phyloP scores from a whole-genome alignment of 345 rosid genomes.

The Excoecaria cochinchinensis region DNA sequence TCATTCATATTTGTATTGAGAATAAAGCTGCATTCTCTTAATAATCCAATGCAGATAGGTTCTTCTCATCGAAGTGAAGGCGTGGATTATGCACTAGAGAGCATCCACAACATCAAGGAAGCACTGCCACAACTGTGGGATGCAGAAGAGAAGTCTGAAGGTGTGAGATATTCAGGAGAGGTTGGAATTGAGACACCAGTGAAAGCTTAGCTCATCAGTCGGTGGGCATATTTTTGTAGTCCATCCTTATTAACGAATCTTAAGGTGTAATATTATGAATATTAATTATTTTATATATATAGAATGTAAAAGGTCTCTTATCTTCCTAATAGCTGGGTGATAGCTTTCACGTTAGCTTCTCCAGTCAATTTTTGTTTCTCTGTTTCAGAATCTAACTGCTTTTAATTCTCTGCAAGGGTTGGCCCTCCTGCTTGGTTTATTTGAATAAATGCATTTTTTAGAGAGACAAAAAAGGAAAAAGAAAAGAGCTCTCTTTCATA shows the following conservation, averaged over 20 bases:
- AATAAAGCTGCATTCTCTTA: not conserved
- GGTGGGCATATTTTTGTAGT: not conserved
- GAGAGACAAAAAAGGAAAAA: not conserved
- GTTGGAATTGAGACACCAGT: conserved; percentile 71
- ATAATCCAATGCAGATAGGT: conserved; percentile 50
- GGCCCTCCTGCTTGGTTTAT: not conserved
- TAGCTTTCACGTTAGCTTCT: not conserved
- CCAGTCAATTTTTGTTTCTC: not conserved
- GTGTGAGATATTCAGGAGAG: conserved; percentile 42
- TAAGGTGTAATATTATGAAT: not conserved
- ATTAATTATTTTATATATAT: not conserved
- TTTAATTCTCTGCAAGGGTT: not conserved
- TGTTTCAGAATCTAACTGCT: not conserved
- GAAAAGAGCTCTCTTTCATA: not conserved
- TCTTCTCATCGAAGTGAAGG: conserved; percentile 54
- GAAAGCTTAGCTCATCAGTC: conserved; percentile 41
- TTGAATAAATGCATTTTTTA: not conserved
- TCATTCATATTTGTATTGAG: no score
- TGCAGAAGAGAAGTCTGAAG: conserved; percentile 44
- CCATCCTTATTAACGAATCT: not conserved
- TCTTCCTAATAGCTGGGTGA: not conserved
- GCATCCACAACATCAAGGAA: conserved; percentile 79
- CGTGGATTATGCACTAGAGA: conserved; percentile 71
- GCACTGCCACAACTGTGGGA: conserved; percentile 79
- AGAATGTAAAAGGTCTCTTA: not conserved